Evolutionary conservation across 2,329 filamentous ascomycete species (phyloP).

Genomic region (Xylaria arbuscula): DNA sequence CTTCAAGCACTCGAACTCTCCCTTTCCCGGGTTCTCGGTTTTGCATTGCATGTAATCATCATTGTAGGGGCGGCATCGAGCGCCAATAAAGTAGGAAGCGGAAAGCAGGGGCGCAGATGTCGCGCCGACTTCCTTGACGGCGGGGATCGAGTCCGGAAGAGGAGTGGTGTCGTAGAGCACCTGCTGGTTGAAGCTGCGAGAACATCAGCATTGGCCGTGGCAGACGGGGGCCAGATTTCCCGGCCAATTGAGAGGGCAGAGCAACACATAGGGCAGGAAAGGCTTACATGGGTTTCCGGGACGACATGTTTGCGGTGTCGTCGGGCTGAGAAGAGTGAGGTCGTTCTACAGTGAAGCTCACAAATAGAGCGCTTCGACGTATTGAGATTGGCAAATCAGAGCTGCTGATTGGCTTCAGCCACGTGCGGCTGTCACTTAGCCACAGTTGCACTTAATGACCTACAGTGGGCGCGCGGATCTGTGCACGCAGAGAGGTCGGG

Average conservation of each 20-base stretch:
- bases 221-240: conserved; percentile 2
- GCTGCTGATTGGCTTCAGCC: conserved; percentile 50
- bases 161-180: conserved; percentile 95
- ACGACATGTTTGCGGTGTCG: conserved; percentile 64
- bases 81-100: conserved; percentile 96
- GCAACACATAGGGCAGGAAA: not conserved
- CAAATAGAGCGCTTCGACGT: conserved; percentile 43
- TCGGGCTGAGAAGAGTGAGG: conserved; percentile 37
- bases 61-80: conserved; percentile 93
- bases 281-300: conserved; percentile 68
- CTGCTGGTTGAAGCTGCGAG: conserved; percentile 87
- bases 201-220: conserved; percentile 19
- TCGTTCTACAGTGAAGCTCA: conserved; percentile 42
- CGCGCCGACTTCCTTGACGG: conserved; percentile 91
- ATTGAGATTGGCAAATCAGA: conserved; percentile 48
- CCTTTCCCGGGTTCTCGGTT: conserved; percentile 88
- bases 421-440: conserved; percentile 30
- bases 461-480: not conserved
- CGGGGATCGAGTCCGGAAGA: conserved; percentile 89
- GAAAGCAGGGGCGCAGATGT: conserved; percentile 92
- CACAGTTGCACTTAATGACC: conserved; percentile 15
- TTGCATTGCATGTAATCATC: conserved; percentile 99
- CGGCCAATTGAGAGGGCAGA: conserved; percentile 35
- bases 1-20: conserved; percentile 94
- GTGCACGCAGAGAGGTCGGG: not conserved